These are phyloP conservation scores for Wickerhamiella azymoides DNA, from an alignment of 805 yeast genomes.

Conservation along the genomic window DNA sequence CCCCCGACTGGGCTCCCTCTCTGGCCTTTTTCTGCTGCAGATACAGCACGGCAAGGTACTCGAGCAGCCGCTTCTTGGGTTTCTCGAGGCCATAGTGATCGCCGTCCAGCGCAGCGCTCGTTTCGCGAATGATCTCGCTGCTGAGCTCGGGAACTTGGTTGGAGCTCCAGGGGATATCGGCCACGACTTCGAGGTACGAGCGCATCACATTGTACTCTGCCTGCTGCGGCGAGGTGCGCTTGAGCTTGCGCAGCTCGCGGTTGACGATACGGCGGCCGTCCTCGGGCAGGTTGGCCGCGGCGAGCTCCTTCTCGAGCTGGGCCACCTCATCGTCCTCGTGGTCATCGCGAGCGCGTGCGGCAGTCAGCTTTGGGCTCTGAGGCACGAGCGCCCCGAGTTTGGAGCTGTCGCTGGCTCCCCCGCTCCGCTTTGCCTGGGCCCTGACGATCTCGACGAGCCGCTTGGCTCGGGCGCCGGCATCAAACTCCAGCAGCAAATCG, in stretches of 20 bases:
- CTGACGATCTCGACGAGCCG: slow-evolving; percentile 14
- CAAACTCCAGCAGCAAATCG: slow-evolving; percentile 19
- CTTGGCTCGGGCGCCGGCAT: slow-evolving; percentile 18
- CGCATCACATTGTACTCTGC: slow-evolving; percentile 32
- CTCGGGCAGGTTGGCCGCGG: slow-evolving; percentile 17
- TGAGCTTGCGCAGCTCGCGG: slow-evolving; percentile 27
- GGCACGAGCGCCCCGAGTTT: neutral
- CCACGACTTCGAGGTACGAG: slow-evolving; percentile 28
- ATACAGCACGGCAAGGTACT: slow-evolving; percentile 66
- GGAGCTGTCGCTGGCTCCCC: no score
- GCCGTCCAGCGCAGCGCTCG: slow-evolving; percentile 45
- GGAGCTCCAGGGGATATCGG: slow-evolving; percentile 29
- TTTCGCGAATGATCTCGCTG: slow-evolving; percentile 32
- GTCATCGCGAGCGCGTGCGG: neutral
- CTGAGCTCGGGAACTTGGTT: slow-evolving; percentile 15
- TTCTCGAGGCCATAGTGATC: slow-evolving; percentile 68
- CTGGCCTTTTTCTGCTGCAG: slow-evolving; percentile 27
- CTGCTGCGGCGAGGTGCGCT: slow-evolving; percentile 29
- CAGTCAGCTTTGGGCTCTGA: neutral
- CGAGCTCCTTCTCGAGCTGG: slow-evolving; percentile 21
- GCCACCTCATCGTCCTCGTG: slow-evolving; percentile 27
- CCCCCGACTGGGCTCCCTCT: neutral
- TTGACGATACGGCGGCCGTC: slow-evolving; percentile 27
- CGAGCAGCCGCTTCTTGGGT: slow-evolving; percentile 62
- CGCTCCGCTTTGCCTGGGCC: slow-evolving; percentile 11